Base-by-base conservation (phyloP, 2,329 filamentous ascomycete genomes). In the Diplocarpon rosae region DNA sequence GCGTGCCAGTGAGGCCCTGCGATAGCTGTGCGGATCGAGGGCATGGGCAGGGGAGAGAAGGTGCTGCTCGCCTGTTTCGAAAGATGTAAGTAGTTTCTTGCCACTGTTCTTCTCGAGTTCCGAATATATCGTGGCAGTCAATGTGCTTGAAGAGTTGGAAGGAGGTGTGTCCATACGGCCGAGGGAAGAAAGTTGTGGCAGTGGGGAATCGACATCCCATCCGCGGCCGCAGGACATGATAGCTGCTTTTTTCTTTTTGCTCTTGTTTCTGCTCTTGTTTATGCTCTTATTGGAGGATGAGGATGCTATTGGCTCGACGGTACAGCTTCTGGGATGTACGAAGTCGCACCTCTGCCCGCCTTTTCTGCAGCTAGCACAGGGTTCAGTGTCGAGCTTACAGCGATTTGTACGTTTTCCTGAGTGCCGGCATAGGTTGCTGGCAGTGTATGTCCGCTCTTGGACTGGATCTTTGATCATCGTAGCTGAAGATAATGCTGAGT, bases 361-460 rank as follows among this genome's bases (percentile, higher is more conserved):
- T 20, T 49, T 51, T 2, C 33, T 13, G 41, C 56, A 58, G 1
- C 39, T 13, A 2, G 12, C 42, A 36, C 56, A 59, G 7, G 56
- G 56, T 1, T 56, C 56, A 13, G n/a, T 20, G 10, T 47, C 32
- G 7, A 46, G 34, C 4, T 45, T 50, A 7, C 48, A 36, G 20
- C 46, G 51, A 12, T 52, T 37, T 1, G 46, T 49, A 39, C 55
- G 30, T 13, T 12, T 37, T 11, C 30, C 20, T 1, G 12, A 15
- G 15, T n/a, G n/a, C 12, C 55, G 47, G 30, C 57, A 57, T 38
- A 52, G 46, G 6, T 50, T 52, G 33, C 55, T 57, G 0, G 49
- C 12, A 4, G 52, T 42, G 9, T 44, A 56, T 14, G 35, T 46
- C 1, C 49, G 37, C 5, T 37, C 32, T 27, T 15, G 24, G 1